Base-by-base conservation (phyloP, 352 stramenopile genomes). In the Hyaloperonospora brassicae region DNA sequence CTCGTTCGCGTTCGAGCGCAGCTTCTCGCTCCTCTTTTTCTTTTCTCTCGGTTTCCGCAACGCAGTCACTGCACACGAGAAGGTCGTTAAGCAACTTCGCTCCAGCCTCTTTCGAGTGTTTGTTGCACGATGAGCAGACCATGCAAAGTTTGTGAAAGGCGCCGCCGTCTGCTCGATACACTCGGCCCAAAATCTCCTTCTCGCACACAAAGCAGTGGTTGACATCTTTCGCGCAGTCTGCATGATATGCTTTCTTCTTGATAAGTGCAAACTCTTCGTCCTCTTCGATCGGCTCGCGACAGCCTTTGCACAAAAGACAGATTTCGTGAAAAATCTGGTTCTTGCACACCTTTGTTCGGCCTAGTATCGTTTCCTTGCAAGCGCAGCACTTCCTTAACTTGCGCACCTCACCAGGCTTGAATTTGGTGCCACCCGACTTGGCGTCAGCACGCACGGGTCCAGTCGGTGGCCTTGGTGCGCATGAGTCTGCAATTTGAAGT, bases 251-350 rank as follows among this genome's bases (percentile, higher is more conserved):
- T 63, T 86, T 86, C 48, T 89, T 92, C 64, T 86, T 86, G 49
- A 88, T 84, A 17, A 92, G 70, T 27, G 72, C 74, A 23, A 83
- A 89, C 13, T 92, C 79, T 38, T 89, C 81, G 25, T 85, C 60
- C 45, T 92, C 81, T 54, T 86, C 79, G 48, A 92, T 92, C 14
- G 71, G 64, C 36, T 88, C 81, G 21, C 81, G 76, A 52, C 81
- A 92, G 6, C 71, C 73, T 41, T 76, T 78, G 27, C 81, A 89
- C 30, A 89, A 62, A 48, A 92, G 62, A 59, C 81, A 92, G 44
- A 89, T 88, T 56, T 92, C 81, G 65, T 92, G 81, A 56, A 89
- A 92, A 52, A 92, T 87, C 52, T 92, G 72, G 59, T 73, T 66
- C 58, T 87, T 80, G 44, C 75, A 80, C 36, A 64, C 76, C 61